Base-by-base conservation (phyloP, 208 protist genomes). In the Acanthamoeba rhysodes region DNA sequence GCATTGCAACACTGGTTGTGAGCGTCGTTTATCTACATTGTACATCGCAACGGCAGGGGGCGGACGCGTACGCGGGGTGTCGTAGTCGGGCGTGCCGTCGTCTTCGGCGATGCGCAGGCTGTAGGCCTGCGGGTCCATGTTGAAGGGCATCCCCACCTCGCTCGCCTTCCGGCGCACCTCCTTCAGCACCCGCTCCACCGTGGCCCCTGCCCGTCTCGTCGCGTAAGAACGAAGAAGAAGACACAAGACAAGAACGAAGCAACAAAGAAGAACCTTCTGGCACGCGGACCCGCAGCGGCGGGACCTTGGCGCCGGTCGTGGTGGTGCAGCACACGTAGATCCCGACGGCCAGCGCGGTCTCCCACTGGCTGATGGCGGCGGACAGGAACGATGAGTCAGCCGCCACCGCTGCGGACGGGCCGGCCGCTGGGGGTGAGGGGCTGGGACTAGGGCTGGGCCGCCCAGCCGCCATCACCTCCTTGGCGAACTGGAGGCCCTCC, bases 101-200 rank as follows among this genome's bases (percentile, higher is more conserved):
- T 88, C 80, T 50, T 88, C 80, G 22, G 80, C 80, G 10, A 88
- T 88, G 27, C 80, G 41, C n/a, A 88, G 50, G 50, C 80, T 64
- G 80, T 88, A 88, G 20, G 80, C 80, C 41, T 48, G 41, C 27
- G 80, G 80, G 53, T 88, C 80, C 50, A 64, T 55, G 50, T 88
- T 55, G 4, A 88, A 37, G 4, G 80, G 80, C 45, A 64, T 16
- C 0, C 29, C 41, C 9, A n/a, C 80, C 27, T 88, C 80, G 10
- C 8, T 5, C 4, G 80, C 80, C 53, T 64, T 55, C 27, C 48
- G 50, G 29, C 80, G 50, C 12, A 64, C 9, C 20, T 32, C 80
- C 50, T 88, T 45, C 48, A 88, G 41, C 22, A 88, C 80, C 9
- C 53, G 22, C 27, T 64, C 50, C 80, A 88, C 80, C 4, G 80